Evolutionary conservation across 208 protist species (phyloP), one percentile per base, ranked within the genome.

Genomic region (Polymyxa betae): DNA sequence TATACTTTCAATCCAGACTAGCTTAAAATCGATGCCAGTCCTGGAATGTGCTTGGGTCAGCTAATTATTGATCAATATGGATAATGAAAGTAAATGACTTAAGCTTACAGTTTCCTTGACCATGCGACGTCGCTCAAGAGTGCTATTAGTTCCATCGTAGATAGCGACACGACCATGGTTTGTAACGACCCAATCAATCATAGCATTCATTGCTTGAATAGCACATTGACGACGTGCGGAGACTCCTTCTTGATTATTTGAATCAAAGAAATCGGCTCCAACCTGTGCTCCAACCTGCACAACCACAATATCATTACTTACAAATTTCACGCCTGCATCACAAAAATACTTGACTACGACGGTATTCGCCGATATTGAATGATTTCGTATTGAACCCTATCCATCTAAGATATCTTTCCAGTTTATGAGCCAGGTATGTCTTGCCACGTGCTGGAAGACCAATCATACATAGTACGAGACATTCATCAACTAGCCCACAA

Each of bases 401-500:
- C 88, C 60, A 94, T 16, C 88, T 87, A n/a, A 94, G 82, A 32
- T 94, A 92, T 72, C 90, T 64, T 38, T 88, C 78, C 52, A 94
- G 82, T 68, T 93, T 92, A 41, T 91, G 92, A 0, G 92, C 66
- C 0, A 94, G 91, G 64, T 92, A 94, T 38, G 92, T 92, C 89
- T 94, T 94, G 72, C 93, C 93, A 41, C 88, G 87, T 29, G 89
- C 93, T 24, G 93, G 93, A 16, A 94, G 89, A n/a, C 93, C 93
- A 64, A 94, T 92, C 93, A 94, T 94, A 0, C 91, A 91, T 32
- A 92, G 35, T 0, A 94, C 91, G 24, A 94, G 82, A 43, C 92
- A 92, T 35, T 93, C 77, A 0, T 82, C n/a, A 35, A 82, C 72
- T 35, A n/a, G n/a, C n/a, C n/a, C n/a, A n/a, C n/a, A n/a, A n/a